phyloP scores from a whole-genome alignment of 257 asterid species.

The Handroanthus guayacan region DNA sequence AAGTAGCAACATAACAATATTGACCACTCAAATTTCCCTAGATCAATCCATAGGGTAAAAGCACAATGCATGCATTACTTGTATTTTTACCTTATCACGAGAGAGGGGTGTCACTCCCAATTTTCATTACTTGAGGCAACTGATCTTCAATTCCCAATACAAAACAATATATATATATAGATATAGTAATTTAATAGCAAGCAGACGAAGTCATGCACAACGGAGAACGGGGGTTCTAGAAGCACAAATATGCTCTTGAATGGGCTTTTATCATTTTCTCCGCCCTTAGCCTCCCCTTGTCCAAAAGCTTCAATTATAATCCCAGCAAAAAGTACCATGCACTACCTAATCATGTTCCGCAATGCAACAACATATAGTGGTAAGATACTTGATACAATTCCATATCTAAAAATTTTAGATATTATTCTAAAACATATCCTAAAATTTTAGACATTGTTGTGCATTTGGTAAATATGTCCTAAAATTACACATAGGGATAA shows the following conservation, averaged over 20 bases:
- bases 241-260: slow-evolving; percentile 78
- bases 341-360: slow-evolving; percentile 65
- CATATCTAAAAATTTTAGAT: slow-evolving; percentile 2
- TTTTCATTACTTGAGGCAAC: not conserved
- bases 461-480: no score
- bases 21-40: not conserved
- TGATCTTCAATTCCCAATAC: not conserved
- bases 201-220: slow-evolving; percentile 65
- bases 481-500: no score
- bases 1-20: not conserved
- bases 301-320: slow-evolving; percentile 96
- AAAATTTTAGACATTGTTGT: not conserved
- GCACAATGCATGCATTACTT: no score
- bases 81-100: no score
- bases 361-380: slow-evolving; percentile 27
- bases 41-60: no score
- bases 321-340: slow-evolving; percentile 99
- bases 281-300: slow-evolving; percentile 97
- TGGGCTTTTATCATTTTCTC: slow-evolving; percentile 94
- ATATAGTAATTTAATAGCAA: slow-evolving; percentile 17
- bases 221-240: slow-evolving; percentile 88
- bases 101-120: slow-evolving; percentile 17
- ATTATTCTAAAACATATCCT: slow-evolving; percentile 8
- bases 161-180: not conserved
- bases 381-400: slow-evolving; percentile 20